Percentiles rank a stretch among this genome's conserved stretches.
These are phyloP conservation scores for Vairimorpha necatrix DNA, from an alignment of 371 early-diverging fungal genomes.

Conservation along the genomic window DNA sequence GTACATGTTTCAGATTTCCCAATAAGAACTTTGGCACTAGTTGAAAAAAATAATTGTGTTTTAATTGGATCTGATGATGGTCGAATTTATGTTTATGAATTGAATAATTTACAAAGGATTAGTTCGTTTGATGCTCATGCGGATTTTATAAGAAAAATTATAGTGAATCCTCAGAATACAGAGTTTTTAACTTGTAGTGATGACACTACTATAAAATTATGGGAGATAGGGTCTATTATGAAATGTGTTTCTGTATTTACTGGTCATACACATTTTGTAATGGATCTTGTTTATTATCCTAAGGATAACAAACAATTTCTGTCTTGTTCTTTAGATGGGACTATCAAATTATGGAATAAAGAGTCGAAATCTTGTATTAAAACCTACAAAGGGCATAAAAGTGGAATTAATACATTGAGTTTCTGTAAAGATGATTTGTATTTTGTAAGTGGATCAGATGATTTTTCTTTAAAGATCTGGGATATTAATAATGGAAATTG, in stretches of 20 bases:
- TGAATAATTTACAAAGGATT: conserved; percentile 50
- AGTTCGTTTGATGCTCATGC: conserved; percentile 54
- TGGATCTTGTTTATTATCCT: conserved; percentile 54
- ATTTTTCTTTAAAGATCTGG: conserved; percentile 57
- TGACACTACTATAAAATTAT: conserved; percentile 58
- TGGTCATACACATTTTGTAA: conserved; percentile 63
- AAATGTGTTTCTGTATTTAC: conserved; percentile 30
- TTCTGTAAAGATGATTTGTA: conserved; percentile 38
- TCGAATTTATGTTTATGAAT: conserved; percentile 41
- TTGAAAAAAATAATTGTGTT: conserved; percentile 45
- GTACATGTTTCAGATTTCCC: conserved; percentile 54
- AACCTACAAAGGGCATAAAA: conserved; percentile 43
- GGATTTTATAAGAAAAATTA: conserved; percentile 62
- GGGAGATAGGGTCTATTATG: conserved; percentile 49
- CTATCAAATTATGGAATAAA: conserved; percentile 54
- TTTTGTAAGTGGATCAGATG: conserved; percentile 59
- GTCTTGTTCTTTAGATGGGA: conserved; percentile 57
- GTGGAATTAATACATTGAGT: conserved; percentile 43
- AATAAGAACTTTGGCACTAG: conserved; percentile 49
- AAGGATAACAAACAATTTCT: conserved; percentile 49
- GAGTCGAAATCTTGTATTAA: conserved; percentile 32
- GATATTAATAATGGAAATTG: conserved; percentile 33
- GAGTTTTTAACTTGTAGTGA: conserved; percentile 59
- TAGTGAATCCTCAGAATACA: conserved; percentile 40
- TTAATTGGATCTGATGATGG: conserved; percentile 61